Evolutionary conservation across 73 alveolate genomes (phyloP), one percentile per base, ranked within the genome.

Genomic region (Paramecium caudatum): DNA sequence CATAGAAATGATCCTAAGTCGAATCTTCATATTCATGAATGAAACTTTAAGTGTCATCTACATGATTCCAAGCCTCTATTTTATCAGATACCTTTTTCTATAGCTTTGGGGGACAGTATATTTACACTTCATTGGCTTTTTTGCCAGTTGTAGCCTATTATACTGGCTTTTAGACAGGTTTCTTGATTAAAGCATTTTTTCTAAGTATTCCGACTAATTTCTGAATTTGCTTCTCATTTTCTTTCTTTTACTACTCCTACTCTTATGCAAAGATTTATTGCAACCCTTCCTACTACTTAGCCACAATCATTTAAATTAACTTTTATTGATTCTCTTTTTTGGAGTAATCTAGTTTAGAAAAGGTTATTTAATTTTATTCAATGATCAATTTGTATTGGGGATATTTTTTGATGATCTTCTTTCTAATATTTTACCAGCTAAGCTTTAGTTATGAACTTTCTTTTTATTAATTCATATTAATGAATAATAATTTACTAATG

Each of bases 401-500:
- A 25, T 55, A 55, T 55, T 55, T 55, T 19, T 55, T 55, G 1
- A 55, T 55, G 9, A 55, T 55, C 43, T 55, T 55, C 30, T 55
- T 55, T 9, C 43, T 55, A 25, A 55, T 9, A 25, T 21, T 55
- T 8, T 3, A 55, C 78, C 78, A 55, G 30, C 19, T 55, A 17
- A 55, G 3, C 30, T 55, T 19, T n/a, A n/a, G n/a, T n/a, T n/a
- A n/a, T n/a, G n/a, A n/a, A n/a, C n/a, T n/a, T n/a, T n/a, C n/a
- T n/a, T n/a, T n/a, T n/a, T n/a, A n/a, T n/a, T n/a, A n/a, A n/a
- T n/a, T n/a, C n/a, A n/a, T n/a, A n/a, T n/a, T 55, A 55, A 55
- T 55, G 80, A 55, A 55, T 55, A 55, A 43, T 23, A 55, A 55
- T 55, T 55, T 55, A 55, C 30, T 55, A 55, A 55, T 55, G 80